Evolutionary conservation across 2,329 filamentous ascomycete genomes (phyloP), one percentile per base, ranked within the genome.

Genomic region (Calycina herbarum): DNA sequence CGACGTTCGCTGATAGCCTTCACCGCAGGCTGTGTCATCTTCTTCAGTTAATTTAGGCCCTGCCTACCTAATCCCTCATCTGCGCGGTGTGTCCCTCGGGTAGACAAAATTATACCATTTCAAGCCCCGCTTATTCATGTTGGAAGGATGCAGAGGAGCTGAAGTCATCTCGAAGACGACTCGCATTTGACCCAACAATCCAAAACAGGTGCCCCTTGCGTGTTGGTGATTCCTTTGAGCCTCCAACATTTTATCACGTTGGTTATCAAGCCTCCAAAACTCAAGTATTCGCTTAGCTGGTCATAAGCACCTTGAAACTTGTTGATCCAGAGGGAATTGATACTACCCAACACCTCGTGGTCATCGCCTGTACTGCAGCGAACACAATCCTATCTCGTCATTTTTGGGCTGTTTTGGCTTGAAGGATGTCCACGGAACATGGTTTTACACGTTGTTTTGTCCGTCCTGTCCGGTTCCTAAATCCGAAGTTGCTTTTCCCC

Each of bases 61-160:
- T 40, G 38, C 38, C 38, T 40, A 15, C 11, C 13, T 40, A 24
- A 59, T 59, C 57, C 57, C 40, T 59, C 35, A 35, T 17, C 11
- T 59, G 57, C 29, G 33, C 20, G 27, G 48, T 54, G 48, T 54
- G 48, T 54, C 57, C 31, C 29, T 40, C 57, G 31, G 29, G 10
- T 24, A 35, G 11, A 38, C 11, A 35, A n/a, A 40, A n/a, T 15
- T 29, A 57, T 15, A 8, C 24, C 17, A 56, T 13, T 57, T n/a
- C 20, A 38, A 13, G 31, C 20, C 35, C 17, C 17, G 57, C 31
- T 59, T 35, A n/a, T 35, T 35, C 15, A 38, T 35, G 17, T 33
- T 59, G 33, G 57, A 59, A 59, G 57, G 57, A 59, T 40, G 57
- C 20, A 31, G 24, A 59, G 17, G 57, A 59, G 31, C 31, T 20